Evolutionary conservation across 1,284 basidiomycete genomes (phyloP).

Genomic region (Rhodotorula sp.): DNA sequence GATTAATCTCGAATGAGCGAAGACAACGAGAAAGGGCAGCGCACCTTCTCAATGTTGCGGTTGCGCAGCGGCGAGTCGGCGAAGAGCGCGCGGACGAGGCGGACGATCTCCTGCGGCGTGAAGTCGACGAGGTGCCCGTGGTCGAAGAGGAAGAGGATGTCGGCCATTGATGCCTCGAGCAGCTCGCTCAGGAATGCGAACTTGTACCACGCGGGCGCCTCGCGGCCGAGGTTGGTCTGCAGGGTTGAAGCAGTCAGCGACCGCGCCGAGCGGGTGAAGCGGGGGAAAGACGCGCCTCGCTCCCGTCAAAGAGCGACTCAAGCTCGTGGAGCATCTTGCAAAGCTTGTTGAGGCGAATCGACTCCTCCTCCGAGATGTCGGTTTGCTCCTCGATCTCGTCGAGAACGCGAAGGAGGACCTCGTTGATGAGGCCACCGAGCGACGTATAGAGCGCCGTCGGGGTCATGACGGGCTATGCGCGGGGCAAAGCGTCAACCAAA

Average conservation of each 20-base stretch:
- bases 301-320: constrained; percentile 76
- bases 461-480: constrained; percentile 48
- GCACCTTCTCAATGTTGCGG: constrained; percentile 64
- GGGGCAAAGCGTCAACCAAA: background rate
- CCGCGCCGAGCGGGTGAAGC: background rate
- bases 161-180: constrained; percentile 82
- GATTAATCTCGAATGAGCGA: background rate
- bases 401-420: constrained; percentile 68
- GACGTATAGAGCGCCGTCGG: constrained; percentile 46
- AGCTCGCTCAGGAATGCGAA: constrained; percentile 90
- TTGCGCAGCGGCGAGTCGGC: constrained; percentile 81
- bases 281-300: constrained; percentile 53
- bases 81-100: constrained; percentile 82
- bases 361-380: constrained; percentile 91
- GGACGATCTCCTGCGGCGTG: constrained; percentile 75
- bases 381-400: constrained; percentile 70
- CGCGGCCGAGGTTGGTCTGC: constrained; percentile 49
- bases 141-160: constrained; percentile 90
- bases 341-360: constrained; percentile 76
- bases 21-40: background rate
- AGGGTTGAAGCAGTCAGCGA: constrained; percentile 45
- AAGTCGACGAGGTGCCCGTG: constrained; percentile 91
- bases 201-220: constrained; percentile 90
- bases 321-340: constrained; percentile 72
- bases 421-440: constrained; percentile 73